Base-by-base conservation (phyloP, 306 rosid species). In the Ormosia semicastrata region DNA sequence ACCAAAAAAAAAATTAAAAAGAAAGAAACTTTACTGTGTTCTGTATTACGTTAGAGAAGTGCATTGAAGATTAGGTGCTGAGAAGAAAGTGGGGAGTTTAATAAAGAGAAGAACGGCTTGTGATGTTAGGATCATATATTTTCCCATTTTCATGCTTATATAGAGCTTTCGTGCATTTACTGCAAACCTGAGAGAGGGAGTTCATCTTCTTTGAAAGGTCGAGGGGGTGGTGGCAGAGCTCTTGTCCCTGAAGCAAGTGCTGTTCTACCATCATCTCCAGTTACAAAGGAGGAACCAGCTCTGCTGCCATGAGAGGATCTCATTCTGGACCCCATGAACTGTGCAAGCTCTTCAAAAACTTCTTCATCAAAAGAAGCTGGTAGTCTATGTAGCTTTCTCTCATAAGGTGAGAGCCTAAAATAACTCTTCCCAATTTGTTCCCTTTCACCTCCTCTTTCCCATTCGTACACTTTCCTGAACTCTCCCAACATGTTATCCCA, bases 401-500 rank as follows among this genome's bases (percentile, higher is more conserved):
- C 99, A 29, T 95, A 93, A 3, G 98, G 99, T 5, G 99, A 95
- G 50, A 95, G 97, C 79, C 99, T 89, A 59, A 95, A 95, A 66
- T 95, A 95, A 64, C 99, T 95, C 79, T 95, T 95, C 9, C 98
- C 98, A 62, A 91, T 71, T 43, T 90, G 95, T 34, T 93, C 97
- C 37, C 97, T 88, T 47, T 90, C 99, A 17, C 90, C 91, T 4
- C 97, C 98, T 85, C 98, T 90, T 62, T 93, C 99, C 99, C 99
- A 95, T 59, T 95, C 99, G 32, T 90, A 92, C 5, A 95, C 99
- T 82, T 95, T 95, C 82, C 99, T 87, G 54, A 95, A 95, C 71
- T 95, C 99, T 1, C 99, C 99, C 75, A 95, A 73, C 99, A 95
- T 95, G 78, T 95, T 95, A 54, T 95, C 99, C 99, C 99, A 95